Evolutionary conservation across 75 land plant genomes (phyloP).

Genomic region (Chamaecyparis obtusa): DNA sequence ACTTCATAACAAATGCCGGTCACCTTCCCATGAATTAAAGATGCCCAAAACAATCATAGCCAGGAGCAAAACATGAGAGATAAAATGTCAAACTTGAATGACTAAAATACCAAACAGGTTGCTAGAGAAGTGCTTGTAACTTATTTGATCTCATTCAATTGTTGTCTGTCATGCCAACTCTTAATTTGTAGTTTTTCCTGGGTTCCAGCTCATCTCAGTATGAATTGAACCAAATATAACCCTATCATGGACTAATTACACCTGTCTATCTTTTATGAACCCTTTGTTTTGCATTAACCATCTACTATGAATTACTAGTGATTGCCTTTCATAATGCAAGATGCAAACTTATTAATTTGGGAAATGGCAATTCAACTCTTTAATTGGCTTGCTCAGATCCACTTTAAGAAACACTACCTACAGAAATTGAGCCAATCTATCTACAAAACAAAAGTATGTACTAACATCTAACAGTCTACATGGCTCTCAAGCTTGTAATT

Average conservation of each 20-base stretch:
- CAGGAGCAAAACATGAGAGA: no score
- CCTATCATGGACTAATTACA: background rate
- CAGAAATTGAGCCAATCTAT: background rate
- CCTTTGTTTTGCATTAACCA: background rate
- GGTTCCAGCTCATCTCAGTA: background rate
- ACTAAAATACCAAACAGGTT: background rate
- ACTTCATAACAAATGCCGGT: background rate
- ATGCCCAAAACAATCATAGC: background rate
- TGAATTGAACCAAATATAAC: background rate
- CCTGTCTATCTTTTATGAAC: background rate
- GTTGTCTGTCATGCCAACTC: background rate
- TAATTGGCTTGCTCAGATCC: background rate
- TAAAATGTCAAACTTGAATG: background rate
- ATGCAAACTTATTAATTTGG: background rate
- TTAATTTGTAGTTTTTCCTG: background rate
- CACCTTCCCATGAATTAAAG: background rate
- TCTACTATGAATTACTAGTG: background rate
- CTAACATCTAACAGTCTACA: background rate
- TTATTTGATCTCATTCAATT: background rate
- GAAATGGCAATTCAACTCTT: constrained; percentile 1
- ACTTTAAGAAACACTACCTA: background rate
- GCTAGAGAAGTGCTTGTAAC: background rate
- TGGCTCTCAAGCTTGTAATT: background rate
- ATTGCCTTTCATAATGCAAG: background rate
- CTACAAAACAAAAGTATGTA: background rate